These are phyloP conservation scores for Coccomyxa subellipsoidea DNA, from an alignment of 163 green algal species.

Conservation along the genomic window DNA sequence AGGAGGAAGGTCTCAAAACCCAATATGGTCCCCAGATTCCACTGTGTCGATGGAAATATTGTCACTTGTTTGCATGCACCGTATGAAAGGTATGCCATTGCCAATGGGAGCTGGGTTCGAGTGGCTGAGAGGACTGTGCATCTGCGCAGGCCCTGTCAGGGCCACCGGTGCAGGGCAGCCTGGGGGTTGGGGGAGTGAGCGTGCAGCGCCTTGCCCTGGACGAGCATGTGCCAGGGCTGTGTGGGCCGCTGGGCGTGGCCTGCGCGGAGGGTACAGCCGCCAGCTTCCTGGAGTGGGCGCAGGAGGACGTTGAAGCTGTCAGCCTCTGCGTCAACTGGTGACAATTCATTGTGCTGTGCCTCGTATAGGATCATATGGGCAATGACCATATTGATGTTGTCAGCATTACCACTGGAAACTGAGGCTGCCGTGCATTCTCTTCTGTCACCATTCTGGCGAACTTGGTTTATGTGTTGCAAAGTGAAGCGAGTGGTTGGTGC, in stretches of 20 bases:
- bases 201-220: constrained; percentile 24
- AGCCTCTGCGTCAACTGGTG: background rate
- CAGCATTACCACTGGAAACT: background rate
- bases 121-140: no score
- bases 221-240: constrained; percentile 28
- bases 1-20: no score
- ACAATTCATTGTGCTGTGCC: background rate
- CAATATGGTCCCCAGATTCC: no score
- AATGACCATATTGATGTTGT: background rate
- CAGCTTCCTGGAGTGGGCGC: constrained; percentile 12
- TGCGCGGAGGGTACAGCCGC: background rate
- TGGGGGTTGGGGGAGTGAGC: background rate
- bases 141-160: background rate
- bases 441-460: background rate
- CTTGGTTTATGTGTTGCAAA: background rate
- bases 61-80: no score
- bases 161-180: background rate
- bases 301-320: background rate
- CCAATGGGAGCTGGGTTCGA: no score
- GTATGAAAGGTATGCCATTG: no score
- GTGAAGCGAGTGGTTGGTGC: background rate
- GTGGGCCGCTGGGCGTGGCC: constrained; percentile 20
- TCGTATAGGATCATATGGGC: background rate
- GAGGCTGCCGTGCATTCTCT: background rate
- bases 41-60: no score